Base-by-base conservation (phyloP, 108 stramenopile species). In the Cyclotella sp. region DNA sequence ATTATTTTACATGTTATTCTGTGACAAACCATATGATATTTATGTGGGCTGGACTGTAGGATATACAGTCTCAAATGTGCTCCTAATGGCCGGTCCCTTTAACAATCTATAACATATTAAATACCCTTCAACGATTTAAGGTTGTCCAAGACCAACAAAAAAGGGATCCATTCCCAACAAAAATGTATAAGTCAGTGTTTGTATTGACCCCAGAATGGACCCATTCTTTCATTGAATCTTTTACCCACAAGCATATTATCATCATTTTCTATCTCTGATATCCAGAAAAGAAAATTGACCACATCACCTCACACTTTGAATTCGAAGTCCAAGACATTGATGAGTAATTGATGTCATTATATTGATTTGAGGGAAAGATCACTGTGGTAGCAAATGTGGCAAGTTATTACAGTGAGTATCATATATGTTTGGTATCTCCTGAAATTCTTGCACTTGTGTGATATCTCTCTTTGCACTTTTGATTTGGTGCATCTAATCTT, bases 311-410 rank as follows among this genome's bases (percentile, higher is more conserved):
- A 27, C 93, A 92, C 62, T 95, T 90, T 63, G 87, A 95, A 52
- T 61, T 95, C 57, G 68, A 81, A 40, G 94, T 92, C 26, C 76
- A 89, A 16, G 91, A 95, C 65, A 93, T 95, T 58, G 81, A 90
- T 62, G 88, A 88, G 42, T 68, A 88, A 7, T 18, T 65, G 28
- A 42, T 92, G 22, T 63, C 76, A 43, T 95, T 95, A 70, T 66
- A 71, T 43, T 76, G 80, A 65, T 89, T 92, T 62, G 60, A 72
- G 44, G 94, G 92, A 11, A 82, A 92, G 55, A 88, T 93, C 7
- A 89, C 89, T 0, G 82, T 95, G 21, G 39, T 95, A 18, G 83
- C 89, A 24, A 95, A 95, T 74, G 94, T 95, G 15, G 94, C 94
- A 9, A 88, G 85, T 34, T 82, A 91, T 62, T 95, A 92, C 66